Evolutionary conservation across 106 monocot genomes (phyloP).

Genomic region (Acorus calamus): DNA sequence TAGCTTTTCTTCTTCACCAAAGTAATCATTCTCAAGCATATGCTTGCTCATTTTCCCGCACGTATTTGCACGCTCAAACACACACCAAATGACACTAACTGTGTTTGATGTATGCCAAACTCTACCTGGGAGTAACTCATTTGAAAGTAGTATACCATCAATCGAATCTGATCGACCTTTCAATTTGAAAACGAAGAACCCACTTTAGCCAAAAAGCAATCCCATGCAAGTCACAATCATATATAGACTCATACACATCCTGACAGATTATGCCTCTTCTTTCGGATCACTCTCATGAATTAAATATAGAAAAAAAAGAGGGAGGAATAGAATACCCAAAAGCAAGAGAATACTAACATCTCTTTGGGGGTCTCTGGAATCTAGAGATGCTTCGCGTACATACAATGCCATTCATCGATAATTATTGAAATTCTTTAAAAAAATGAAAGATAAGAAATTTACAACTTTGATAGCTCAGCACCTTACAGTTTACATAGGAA

Average conservation of each 20-base stretch:
- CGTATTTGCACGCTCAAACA: too few relatives aligned
- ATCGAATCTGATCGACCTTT: constrained; percentile 13
- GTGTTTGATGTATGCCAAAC: background rate
- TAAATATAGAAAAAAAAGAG: background rate
- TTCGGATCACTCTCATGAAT: constrained; percentile 14
- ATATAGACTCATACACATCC: background rate
- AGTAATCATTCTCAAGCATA: too few relatives aligned
- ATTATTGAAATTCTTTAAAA: too few relatives aligned
- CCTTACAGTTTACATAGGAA: too few relatives aligned
- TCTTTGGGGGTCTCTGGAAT: constrained; percentile 11
- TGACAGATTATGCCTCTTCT: constrained; percentile 3
- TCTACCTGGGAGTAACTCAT: background rate
- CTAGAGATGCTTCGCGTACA: constrained; percentile 40
- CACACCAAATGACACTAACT: too few relatives aligned
- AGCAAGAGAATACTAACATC: constrained; percentile 2
- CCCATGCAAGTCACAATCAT: background rate
- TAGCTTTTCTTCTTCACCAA: too few relatives aligned
- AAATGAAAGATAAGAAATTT: too few relatives aligned
- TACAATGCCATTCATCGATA: constrained; percentile 23
- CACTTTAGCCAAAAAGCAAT: constrained; percentile 1
- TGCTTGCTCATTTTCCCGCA: too few relatives aligned
- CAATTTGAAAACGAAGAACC: constrained; percentile 5
- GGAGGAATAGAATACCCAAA: constrained; percentile 9
- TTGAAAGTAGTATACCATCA: constrained; percentile 3
- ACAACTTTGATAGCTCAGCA: too few relatives aligned